phyloP scores from a whole-genome alignment of 148 eudicot species.

The Persicaria maculosa region DNA sequence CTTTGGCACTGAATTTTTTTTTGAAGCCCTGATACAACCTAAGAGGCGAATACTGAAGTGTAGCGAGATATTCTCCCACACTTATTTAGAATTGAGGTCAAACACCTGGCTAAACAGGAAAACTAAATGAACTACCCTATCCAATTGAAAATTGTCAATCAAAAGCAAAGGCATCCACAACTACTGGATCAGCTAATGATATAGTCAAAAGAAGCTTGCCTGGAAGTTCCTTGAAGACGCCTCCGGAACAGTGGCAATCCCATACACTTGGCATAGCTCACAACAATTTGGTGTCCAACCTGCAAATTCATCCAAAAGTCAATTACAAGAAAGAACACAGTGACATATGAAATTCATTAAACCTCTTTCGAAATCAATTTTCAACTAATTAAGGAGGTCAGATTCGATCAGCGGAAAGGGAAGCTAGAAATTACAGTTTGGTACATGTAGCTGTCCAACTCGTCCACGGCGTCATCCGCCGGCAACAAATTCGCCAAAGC shows the following conservation, averaged over 20 bases:
- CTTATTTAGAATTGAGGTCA: too few relatives aligned
- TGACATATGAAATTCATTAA: neutral
- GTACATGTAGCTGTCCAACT: conserved; percentile 98
- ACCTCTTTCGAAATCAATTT: neutral
- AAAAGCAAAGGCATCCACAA: too few relatives aligned
- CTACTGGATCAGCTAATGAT: conserved; percentile 9
- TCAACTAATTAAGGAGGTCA: neutral
- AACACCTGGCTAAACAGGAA: too few relatives aligned
- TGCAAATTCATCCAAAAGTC: conserved; percentile 18
- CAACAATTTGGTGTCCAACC: conserved; percentile 98
- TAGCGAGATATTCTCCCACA: too few relatives aligned
- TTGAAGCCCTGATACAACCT: too few relatives aligned
- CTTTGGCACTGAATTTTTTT: too few relatives aligned
- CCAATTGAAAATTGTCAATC: too few relatives aligned
- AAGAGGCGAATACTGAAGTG: too few relatives aligned
- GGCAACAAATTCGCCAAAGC: conserved; percentile 97
- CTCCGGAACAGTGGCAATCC: conserved; percentile 88
- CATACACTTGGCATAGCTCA: conserved; percentile 88
- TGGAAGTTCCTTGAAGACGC: conserved; percentile 88
- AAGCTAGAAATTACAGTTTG: conserved; percentile 61
- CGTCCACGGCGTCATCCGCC: conserved; percentile 77
- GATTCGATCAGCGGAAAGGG: neutral
- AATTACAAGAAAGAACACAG: conserved; percentile 3
- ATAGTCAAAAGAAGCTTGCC: conserved; percentile 54
- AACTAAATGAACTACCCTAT: too few relatives aligned